Conservation (phyloP, 1,139 yeast genomes). For the Debaryomycetaceae sp. region DNA sequence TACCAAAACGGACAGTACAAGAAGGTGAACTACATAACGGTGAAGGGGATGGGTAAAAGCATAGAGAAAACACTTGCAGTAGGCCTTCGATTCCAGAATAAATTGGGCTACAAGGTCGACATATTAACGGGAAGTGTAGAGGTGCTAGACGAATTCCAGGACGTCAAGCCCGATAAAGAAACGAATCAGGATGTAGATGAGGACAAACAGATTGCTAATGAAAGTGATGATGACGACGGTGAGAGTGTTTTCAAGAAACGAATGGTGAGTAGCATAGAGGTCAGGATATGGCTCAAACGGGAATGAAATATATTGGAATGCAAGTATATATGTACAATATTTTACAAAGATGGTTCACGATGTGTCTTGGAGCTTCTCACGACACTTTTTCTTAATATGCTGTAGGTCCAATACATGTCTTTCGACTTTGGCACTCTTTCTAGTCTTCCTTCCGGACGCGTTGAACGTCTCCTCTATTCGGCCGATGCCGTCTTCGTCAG, state of each 20-base stretch:
- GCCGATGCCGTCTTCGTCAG: constrained; percentile 18
- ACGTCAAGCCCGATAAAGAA: constrained; percentile 2
- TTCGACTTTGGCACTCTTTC: constrained; percentile 36
- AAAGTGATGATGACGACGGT: constrained; percentile 31
- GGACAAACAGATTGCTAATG: constrained; percentile 14
- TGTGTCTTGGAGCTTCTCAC: constrained; percentile 9
- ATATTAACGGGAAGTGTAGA: constrained; percentile 54
- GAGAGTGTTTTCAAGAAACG: constrained; percentile 46
- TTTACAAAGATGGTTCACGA: neutral
- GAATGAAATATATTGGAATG: constrained; percentile 5
- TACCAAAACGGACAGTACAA: constrained; percentile 38
- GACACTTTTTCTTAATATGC: constrained; percentile 39
- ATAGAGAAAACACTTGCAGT: constrained; percentile 52
- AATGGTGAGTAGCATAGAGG: constrained; percentile 56
- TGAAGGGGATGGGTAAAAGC: constrained; percentile 70
- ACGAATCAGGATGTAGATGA: constrained; percentile 5
- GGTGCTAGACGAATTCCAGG: constrained; percentile 58
- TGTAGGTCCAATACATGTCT: constrained; percentile 46
- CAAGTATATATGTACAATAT: neutral
- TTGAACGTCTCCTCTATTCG: constrained; percentile 23
- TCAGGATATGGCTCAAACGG: constrained; percentile 43
- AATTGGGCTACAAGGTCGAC: constrained; percentile 46
- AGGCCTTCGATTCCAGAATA: constrained; percentile 50
- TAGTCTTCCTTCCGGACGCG: constrained; percentile 20
- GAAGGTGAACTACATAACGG: constrained; percentile 41